These are phyloP conservation scores for Podila epigama DNA, from an alignment of 192 early-diverging fungal genomes.

Conservation along the genomic window DNA sequence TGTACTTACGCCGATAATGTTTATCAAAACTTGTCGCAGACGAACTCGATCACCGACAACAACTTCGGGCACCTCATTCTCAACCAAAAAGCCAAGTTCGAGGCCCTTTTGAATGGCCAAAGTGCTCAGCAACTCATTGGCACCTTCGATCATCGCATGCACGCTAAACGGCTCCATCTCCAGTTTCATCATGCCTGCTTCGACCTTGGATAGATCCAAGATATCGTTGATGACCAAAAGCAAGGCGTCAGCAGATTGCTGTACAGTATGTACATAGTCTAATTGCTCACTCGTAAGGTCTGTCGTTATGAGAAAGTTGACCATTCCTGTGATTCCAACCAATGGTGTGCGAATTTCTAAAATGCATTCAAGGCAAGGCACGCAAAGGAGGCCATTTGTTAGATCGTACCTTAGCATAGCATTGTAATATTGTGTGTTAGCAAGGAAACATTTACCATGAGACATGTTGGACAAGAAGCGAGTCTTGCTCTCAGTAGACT, in stretches of 20 bases:
- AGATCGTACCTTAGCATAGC: background rate
- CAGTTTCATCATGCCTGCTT: conserved; percentile 84
- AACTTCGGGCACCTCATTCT: conserved; percentile 73
- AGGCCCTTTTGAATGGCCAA: conserved; percentile 77
- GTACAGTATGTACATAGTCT: conserved; percentile 81
- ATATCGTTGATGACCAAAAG: conserved; percentile 86
- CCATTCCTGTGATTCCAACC: conserved; percentile 81
- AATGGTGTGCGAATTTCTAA: conserved; percentile 83
- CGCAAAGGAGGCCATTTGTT: background rate
- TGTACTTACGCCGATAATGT: conserved; percentile 72
- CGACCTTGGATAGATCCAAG: conserved; percentile 83
- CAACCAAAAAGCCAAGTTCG: conserved; percentile 69
- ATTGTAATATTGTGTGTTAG: no score
- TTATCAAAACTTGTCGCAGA: conserved; percentile 79
- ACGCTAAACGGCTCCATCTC: conserved; percentile 76
- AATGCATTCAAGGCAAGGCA: background rate
- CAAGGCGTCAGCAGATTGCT: conserved; percentile 76
- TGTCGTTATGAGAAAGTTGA: conserved; percentile 75
- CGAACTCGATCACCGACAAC: conserved; percentile 79
- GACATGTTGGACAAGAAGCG: conserved; percentile 70
- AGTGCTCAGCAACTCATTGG: conserved; percentile 76
- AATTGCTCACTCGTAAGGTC: conserved; percentile 80
- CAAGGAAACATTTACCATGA: conserved; percentile 58
- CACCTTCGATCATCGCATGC: conserved; percentile 67
- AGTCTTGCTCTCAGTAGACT: conserved; percentile 68